Evolutionary conservation across 768 basidiomycete genomes (phyloP).

Genomic region (Mycena belliarum): DNA sequence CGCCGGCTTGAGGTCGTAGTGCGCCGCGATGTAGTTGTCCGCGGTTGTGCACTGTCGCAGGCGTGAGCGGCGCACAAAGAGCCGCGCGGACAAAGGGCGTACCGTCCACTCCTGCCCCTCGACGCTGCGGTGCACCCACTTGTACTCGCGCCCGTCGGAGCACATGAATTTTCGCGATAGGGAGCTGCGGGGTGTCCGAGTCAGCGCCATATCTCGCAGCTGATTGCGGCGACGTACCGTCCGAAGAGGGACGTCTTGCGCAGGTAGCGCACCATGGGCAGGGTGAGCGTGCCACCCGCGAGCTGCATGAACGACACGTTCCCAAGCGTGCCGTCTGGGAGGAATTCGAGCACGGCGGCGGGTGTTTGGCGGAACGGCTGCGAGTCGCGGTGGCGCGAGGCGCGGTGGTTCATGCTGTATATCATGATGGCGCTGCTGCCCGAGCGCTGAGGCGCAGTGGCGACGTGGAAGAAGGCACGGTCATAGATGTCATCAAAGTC

Average conservation of each 20-base stretch:
- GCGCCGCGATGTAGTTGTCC: constrained; percentile 59
- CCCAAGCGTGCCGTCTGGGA: constrained; percentile 57
- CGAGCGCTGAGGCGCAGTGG: constrained; percentile 44
- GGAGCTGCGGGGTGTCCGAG: constrained; percentile 44
- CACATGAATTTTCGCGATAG: constrained; percentile 67
- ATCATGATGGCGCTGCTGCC: constrained; percentile 47
- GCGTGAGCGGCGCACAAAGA: background rate
- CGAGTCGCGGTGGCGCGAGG: constrained; percentile 58
- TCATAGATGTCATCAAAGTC: constrained; percentile 84
- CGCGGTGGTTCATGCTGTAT: constrained; percentile 66
- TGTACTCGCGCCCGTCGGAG: constrained; percentile 70
- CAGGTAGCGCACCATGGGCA: constrained; percentile 67
- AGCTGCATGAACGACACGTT: constrained; percentile 54
- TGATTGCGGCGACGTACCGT: constrained; percentile 45
- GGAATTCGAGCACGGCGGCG: constrained; percentile 60
- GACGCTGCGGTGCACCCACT: constrained; percentile 58
- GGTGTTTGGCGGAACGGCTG: constrained; percentile 55
- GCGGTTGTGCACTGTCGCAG: constrained; percentile 50
- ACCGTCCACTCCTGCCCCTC: constrained; percentile 77
- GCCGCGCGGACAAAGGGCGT: constrained; percentile 30
- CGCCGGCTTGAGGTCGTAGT: constrained; percentile 62
- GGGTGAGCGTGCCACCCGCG: constrained; percentile 36
- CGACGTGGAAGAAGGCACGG: constrained; percentile 66
- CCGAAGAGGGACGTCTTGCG: constrained; percentile 65
- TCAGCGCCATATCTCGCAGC: constrained; percentile 7